Percentiles rank a stretch among this genome's conserved stretches.
Evolutionary conservation across 495 filamentous ascomycete genomes (phyloP).

Genomic region (Pyrenula aspistea): DNA sequence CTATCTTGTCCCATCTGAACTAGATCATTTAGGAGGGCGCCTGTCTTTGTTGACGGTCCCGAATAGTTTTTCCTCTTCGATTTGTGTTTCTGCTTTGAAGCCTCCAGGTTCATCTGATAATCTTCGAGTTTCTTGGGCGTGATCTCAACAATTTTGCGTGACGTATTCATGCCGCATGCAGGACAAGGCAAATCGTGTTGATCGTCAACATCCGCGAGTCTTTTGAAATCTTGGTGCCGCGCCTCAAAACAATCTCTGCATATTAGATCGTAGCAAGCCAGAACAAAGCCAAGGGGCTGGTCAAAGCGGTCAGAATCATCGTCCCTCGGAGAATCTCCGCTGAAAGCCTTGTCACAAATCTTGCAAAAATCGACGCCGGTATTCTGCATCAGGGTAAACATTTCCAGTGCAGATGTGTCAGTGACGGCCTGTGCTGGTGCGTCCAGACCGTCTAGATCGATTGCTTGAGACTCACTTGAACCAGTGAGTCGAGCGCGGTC

Average conservation of each 20-base stretch:
- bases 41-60: conserved; percentile 85
- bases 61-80: conserved; percentile 58
- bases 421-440: conserved; percentile 39
- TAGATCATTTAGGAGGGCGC: conserved; percentile 59
- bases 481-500: conserved; percentile 71
- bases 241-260: conserved; percentile 59
- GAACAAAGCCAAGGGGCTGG: conserved; percentile 59
- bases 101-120: conserved; percentile 38
- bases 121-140: conserved; percentile 50
- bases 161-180: conserved; percentile 50
- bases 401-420: conserved; percentile 65
- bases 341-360: conserved; percentile 52
- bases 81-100: conserved; percentile 34
- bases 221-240: conserved; percentile 25
- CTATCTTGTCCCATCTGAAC: conserved; percentile 46
- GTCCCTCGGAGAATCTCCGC: conserved; percentile 20
- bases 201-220: conserved; percentile 15
- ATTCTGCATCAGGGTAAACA: conserved; percentile 70
- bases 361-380: conserved; percentile 59
- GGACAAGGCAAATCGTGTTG: conserved; percentile 42
- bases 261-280: conserved; percentile 71
- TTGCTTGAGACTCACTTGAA: conserved; percentile 65
- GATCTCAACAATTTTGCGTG: conserved; percentile 49
- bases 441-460: conserved; percentile 66
- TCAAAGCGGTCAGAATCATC: conserved; percentile 42